These are phyloP conservation scores for Apium graveolens DNA, from an alignment of 129 eudicot species.

Conservation along the genomic window DNA sequence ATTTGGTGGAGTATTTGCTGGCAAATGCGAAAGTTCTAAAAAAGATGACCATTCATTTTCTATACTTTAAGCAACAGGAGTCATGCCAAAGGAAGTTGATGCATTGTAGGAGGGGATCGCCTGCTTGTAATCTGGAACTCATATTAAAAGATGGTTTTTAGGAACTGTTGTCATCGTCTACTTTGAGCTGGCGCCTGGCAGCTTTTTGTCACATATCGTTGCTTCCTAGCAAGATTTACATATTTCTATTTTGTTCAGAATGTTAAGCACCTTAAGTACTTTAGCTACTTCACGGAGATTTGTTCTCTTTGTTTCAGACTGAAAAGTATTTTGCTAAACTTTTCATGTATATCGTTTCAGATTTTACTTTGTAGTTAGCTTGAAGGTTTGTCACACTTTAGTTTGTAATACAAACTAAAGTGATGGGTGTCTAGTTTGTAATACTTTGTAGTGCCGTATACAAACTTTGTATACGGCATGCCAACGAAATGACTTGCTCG, in stretches of 20 bases:
- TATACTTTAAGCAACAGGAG: background rate
- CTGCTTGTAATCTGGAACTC: background rate
- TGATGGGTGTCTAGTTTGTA: too few relatives aligned
- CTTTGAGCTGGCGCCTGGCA: background rate
- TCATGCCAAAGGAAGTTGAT: background rate
- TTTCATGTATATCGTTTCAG: background rate
- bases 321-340: background rate
- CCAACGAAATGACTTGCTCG: too few relatives aligned
- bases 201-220: background rate
- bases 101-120: background rate
- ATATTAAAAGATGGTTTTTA: background rate
- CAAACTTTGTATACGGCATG: background rate
- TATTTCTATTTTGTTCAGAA: background rate
- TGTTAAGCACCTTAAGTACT: background rate
- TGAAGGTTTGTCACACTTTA: background rate
- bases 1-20: constrained; percentile 3
- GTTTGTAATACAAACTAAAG: too few relatives aligned
- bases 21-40: background rate
- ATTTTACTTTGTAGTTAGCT: background rate
- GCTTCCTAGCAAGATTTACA: background rate
- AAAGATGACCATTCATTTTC: background rate
- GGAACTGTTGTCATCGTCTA: background rate
- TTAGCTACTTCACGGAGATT: background rate
- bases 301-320: background rate
- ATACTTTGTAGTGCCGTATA: too few relatives aligned